Evolutionary conservation across 2,329 filamentous ascomycete species (phyloP).

Genomic region (Hypoxylon sp.): DNA sequence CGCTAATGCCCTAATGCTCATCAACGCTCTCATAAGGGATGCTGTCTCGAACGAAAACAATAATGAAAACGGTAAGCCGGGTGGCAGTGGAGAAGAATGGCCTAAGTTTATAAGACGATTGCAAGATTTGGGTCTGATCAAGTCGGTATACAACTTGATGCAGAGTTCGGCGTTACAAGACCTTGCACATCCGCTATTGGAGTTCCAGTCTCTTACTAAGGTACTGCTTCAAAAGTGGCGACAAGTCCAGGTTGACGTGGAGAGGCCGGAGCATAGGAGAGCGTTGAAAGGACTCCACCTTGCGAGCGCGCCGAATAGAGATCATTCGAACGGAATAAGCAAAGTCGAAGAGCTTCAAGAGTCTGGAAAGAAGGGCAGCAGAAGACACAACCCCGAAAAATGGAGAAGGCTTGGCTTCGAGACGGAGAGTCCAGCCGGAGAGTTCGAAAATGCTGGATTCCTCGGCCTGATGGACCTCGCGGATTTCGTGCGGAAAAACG

Average conservation of each 20-base stretch:
- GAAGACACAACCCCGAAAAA: slow-evolving; percentile 86
- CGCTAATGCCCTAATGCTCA: slow-evolving; percentile 92
- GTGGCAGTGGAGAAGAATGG: slow-evolving; percentile 77
- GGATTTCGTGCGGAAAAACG: slow-evolving; percentile 91
- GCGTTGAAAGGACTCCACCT: slow-evolving; percentile 89
- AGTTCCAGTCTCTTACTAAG: slow-evolving; percentile 94
- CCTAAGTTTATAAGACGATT: slow-evolving; percentile 93
- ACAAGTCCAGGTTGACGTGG: slow-evolving; percentile 85
- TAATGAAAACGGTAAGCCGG: slow-evolving; percentile 53
- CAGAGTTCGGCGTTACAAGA: slow-evolving; percentile 93
- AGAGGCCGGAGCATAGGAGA: slow-evolving; percentile 87
- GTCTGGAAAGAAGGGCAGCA: slow-evolving; percentile 70
- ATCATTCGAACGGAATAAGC: slow-evolving; percentile 50
- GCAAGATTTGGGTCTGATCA: slow-evolving; percentile 93
- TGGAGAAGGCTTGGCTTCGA: slow-evolving; percentile 95
- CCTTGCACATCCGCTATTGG: slow-evolving; percentile 86
- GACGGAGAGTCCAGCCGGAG: slow-evolving; percentile 85
- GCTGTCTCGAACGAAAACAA: slow-evolving; percentile 78
- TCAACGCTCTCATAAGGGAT: slow-evolving; percentile 95
- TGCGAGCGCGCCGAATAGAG: slow-evolving; percentile 75
- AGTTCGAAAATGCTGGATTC: slow-evolving; percentile 89
- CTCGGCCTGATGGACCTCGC: slow-evolving; percentile 97
- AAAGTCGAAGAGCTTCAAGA: slow-evolving; percentile 57
- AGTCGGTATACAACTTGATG: slow-evolving; percentile 92
- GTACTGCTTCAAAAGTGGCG: slow-evolving; percentile 89